Evolutionary conservation across 129 eudicot species (phyloP), one percentile per base, ranked within the genome.

Genomic region (Erigeron canadensis): DNA sequence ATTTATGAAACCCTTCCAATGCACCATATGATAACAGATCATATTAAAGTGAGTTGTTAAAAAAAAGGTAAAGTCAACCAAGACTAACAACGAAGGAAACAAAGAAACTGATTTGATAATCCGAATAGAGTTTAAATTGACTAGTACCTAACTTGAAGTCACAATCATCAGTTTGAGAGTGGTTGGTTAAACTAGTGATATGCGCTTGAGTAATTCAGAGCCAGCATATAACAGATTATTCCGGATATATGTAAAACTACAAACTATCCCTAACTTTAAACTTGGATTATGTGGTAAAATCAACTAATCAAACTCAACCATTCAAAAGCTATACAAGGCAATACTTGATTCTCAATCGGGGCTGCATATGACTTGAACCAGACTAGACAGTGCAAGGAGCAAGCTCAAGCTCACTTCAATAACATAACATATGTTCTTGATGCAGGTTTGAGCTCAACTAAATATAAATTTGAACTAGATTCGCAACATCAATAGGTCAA

Each of bases 401-500:
- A 46, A 46, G 21, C 63, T 17, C 19, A 8, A 37, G 6, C 16
- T 8, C 0, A 6, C 0, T 22, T 22, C 40, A 10, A 4, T 9
- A 22, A 40, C 13, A 1, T 3, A 22, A 22, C 40, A 57, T 4
- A 57, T 57, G 3, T 57, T 57, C 63, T 57, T 57, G 16, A 18
- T 4, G 63, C 63, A 57, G 22, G 16, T 37, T 57, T 7, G 6
- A 57, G 63, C 63, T 57, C 40, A 10, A 6, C 63, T 57, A 6
- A 22, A 10, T 10, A 37, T 28, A 37, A 19, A 61, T n/a, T 61
- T 19, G 6, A 16, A 0, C 13, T 62, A 2, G 7, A 63, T 39
- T 63, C 21, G 23, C 37, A 38, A 40, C 48, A 46, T 63, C 15
- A 63, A 63, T 16, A 38, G n/a, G 50, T 63, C 68, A 39, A 63